Evolutionary conservation across 192 early-diverging fungal genomes (phyloP).

Genomic region (Coemansia furcata): DNA sequence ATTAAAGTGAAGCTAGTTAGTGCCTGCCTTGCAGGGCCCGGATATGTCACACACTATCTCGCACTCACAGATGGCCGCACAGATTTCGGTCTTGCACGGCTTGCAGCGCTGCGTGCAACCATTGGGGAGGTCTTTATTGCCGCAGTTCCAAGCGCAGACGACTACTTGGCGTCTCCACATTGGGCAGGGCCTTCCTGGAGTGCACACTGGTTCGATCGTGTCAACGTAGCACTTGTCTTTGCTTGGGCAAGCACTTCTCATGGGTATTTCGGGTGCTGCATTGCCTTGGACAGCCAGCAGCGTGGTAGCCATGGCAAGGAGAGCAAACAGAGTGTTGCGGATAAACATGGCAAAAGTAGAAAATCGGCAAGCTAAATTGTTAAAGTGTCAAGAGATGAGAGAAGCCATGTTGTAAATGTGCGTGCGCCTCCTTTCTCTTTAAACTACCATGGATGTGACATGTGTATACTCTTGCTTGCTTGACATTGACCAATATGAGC

Average conservation of each 20-base stretch:
- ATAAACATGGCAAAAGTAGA: not conserved
- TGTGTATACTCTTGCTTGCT: not conserved
- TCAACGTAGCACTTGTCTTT: conserved; percentile 30
- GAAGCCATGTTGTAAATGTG: no score
- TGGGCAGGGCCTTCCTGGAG: conserved; percentile 13
- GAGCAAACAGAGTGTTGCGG: not conserved
- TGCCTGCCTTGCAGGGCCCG: conserved; percentile 25
- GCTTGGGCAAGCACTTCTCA: conserved; percentile 8
- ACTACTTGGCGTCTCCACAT: conserved; percentile 7
- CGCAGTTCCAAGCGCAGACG: conserved; percentile 25
- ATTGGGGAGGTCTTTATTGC: not conserved
- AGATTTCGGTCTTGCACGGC: conserved; percentile 30
- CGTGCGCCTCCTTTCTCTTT: no score
- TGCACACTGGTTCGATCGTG: conserved; percentile 5
- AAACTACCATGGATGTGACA: not conserved
- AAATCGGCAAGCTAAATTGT: not conserved
- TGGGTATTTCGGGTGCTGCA: not conserved
- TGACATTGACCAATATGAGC: not conserved
- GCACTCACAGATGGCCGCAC: conserved; percentile 19
- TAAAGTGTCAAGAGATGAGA: not conserved
- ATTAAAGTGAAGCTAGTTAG: not conserved
- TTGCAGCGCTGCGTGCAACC: conserved; percentile 28
- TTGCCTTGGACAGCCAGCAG: not conserved
- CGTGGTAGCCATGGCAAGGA: not conserved
- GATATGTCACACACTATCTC: conserved; percentile 23